phyloP scores from a whole-genome alignment of 2,329 filamentous ascomycete genomes.

The Nigrospora oryzae region DNA sequence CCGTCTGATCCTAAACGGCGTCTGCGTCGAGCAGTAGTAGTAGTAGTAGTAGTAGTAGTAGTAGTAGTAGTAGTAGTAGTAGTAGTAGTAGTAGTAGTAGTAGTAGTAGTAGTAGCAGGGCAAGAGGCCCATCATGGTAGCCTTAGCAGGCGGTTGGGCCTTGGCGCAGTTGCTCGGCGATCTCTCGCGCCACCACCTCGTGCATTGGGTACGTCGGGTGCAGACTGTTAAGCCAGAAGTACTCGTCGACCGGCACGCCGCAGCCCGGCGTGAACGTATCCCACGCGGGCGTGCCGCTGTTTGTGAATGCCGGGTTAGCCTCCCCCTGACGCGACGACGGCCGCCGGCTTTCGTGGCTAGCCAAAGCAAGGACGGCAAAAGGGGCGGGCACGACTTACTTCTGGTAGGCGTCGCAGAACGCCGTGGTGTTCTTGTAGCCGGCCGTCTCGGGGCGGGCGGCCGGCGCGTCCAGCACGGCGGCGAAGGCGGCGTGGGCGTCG shows the following conservation, averaged over 20 bases:
- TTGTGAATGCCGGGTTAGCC: background rate
- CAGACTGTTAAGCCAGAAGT: conserved; percentile 55
- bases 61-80: no score
- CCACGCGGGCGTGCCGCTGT: conserved; percentile 33
- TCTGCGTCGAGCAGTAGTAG: no score
- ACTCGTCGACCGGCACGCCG: conserved; percentile 47
- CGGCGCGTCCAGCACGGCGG: conserved; percentile 42
- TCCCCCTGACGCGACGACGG: background rate
- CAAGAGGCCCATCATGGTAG: background rate
- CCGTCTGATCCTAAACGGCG: no score
- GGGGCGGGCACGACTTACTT: conserved; percentile 31
- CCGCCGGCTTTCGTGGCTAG: conserved; percentile 5
- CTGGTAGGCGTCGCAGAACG: conserved; percentile 44
- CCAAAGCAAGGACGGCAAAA: background rate
- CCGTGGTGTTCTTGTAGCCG: conserved; percentile 44
- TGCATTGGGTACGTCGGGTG: conserved; percentile 59
- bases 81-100: no score
- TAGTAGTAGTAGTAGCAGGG: no score
- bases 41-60: no score
- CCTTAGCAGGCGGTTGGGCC: conserved; percentile 28
- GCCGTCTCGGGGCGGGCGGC: conserved; percentile 38
- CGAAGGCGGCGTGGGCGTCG: conserved; percentile 43
- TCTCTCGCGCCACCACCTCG: conserved; percentile 44
- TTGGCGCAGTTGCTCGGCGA: conserved; percentile 28
- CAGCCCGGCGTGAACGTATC: conserved; percentile 36